Conservation (phyloP, 345 rosid genomes). For the Cardamine occulta region DNA sequence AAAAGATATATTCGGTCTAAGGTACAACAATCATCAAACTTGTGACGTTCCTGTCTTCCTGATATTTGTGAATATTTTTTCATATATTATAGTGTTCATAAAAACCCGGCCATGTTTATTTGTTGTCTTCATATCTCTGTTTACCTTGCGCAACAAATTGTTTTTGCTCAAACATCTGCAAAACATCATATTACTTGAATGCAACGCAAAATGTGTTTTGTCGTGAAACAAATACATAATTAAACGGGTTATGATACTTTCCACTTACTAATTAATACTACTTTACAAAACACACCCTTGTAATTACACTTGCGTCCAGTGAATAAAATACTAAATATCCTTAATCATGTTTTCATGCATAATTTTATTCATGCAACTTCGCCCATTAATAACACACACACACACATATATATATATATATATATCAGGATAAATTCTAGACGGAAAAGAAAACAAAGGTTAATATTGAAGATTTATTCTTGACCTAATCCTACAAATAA, state of each 20-base stretch:
- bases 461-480: neutral
- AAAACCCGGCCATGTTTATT: no score
- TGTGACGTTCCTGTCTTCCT: slow-evolving; percentile 8
- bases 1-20: slow-evolving; percentile 27
- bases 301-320: no score
- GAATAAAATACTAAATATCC: no score
- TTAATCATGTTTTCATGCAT: no score
- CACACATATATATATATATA: neutral
- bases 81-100: neutral
- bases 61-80: slow-evolving; percentile 10
- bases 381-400: no score
- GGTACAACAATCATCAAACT: slow-evolving; percentile 4
- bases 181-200: slow-evolving; percentile 9
- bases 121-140: neutral
- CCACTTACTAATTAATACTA: no score
- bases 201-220: slow-evolving; percentile 30
- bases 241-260: neutral
- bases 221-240: slow-evolving; percentile 7
- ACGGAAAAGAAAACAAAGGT: neutral
- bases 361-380: no score
- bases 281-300: neutral
- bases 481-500: neutral
- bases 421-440: neutral
- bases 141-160: slow-evolving; percentile 13
- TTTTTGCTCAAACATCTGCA: slow-evolving; percentile 13